Conservation (phyloP, 2,329 filamentous ascomycete species). For the Fusarium dlaminii region DNA sequence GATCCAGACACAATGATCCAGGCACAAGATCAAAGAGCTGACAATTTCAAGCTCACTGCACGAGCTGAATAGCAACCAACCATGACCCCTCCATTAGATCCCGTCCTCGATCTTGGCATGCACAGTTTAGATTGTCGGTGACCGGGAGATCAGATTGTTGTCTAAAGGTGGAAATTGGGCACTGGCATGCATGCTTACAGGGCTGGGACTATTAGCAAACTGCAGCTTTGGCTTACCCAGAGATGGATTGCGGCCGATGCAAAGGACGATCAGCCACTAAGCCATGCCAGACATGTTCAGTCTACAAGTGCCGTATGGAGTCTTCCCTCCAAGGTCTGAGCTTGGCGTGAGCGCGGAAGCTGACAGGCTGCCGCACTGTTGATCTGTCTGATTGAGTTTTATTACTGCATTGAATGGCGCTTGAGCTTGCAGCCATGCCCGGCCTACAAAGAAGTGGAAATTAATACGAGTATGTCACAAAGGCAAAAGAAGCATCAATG, state of each 20-base stretch:
- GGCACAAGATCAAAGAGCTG: rapidly evolving
- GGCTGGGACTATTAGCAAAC: not conserved
- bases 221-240: not conserved
- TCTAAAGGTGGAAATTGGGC: not conserved
- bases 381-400: rapidly evolving
- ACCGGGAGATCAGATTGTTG: not conserved
- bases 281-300: rapidly evolving
- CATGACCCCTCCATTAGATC: rapidly evolving
- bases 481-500: rapidly evolving
- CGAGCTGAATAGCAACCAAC: rapidly evolving
- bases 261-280: not conserved
- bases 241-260: rapidly evolving
- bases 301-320: not conserved
- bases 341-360: too few relatives aligned
- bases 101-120: not conserved
- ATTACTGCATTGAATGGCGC: not conserved
- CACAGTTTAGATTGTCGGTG: rapidly evolving
- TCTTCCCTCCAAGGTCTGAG: rapidly evolving
- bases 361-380: too few relatives aligned
- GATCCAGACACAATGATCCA: rapidly evolving
- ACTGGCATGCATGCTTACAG: not conserved
- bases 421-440: not conserved
- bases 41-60: not conserved
- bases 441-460: not conserved
- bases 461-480: rapidly evolving